Percentiles rank a stretch among this genome's conserved stretches.
Evolutionary conservation across 768 basidiomycete species (phyloP).

Genomic region (Psilocybe cubensis): DNA sequence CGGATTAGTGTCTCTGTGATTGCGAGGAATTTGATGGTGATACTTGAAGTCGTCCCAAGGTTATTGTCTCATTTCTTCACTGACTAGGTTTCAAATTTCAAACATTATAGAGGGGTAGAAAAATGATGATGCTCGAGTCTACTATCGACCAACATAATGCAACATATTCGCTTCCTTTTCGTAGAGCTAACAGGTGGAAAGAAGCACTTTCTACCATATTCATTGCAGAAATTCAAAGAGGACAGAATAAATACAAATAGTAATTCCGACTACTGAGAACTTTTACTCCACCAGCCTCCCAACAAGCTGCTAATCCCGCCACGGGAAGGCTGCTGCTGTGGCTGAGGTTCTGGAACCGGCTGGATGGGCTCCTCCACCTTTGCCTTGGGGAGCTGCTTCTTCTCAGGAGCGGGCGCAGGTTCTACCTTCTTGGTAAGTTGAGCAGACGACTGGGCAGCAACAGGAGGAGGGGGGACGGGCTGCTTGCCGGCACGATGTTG

Average conservation of each 20-base stretch:
- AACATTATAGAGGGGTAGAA: no score
- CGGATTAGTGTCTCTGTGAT: no score
- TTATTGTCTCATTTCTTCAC: no score
- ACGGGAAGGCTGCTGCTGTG: slow-evolving; percentile 38
- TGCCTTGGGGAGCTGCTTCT: slow-evolving; percentile 54
- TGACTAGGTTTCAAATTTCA: no score
- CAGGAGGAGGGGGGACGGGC: slow-evolving; percentile 23
- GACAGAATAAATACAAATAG: neutral
- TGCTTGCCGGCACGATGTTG: slow-evolving; percentile 71
- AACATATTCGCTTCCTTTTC: no score
- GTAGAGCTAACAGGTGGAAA: no score
- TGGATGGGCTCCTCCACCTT: slow-evolving; percentile 58
- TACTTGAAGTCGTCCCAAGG: no score
- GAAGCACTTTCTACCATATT: no score
- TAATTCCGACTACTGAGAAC: neutral
- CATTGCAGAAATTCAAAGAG: neutral
- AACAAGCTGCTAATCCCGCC: slow-evolving; percentile 69
- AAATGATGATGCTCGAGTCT: no score
- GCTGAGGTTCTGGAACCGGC: slow-evolving; percentile 54
- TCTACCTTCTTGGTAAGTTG: slow-evolving; percentile 22
- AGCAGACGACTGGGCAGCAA: slow-evolving; percentile 23
- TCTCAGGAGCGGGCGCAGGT: slow-evolving; percentile 37
- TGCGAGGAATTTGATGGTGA: no score
- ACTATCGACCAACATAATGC: no score
- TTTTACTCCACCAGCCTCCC: slow-evolving; percentile 83